Conservation (phyloP, 2,329 filamentous ascomycete genomes). For the Xylaria arbuscula region DNA sequence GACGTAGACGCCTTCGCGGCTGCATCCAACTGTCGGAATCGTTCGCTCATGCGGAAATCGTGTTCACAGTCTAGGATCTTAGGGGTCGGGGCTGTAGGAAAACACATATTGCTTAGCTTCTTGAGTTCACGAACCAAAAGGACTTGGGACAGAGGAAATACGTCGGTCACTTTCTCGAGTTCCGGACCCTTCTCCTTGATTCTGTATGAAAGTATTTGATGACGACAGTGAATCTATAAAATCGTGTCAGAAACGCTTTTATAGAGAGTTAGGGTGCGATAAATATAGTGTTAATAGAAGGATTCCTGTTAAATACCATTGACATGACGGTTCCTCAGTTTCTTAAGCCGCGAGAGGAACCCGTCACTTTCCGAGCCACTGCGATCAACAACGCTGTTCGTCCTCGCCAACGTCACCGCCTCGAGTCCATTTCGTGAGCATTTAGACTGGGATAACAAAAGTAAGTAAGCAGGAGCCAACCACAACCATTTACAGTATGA, state of each 20-base stretch:
- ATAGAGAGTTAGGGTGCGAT: not conserved
- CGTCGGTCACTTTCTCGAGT: constrained; percentile 8
- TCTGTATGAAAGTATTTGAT: not conserved
- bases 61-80: constrained; percentile 44
- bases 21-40: constrained; percentile 39
- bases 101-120: constrained; percentile 15
- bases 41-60: constrained; percentile 47
- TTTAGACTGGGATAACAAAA: constrained; percentile 47
- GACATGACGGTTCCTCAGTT: constrained; percentile 37
- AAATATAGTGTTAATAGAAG: too few relatives aligned
- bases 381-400: constrained; percentile 56
- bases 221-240: constrained; percentile 1
- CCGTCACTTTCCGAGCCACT: constrained; percentile 46
- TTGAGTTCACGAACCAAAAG: not conserved
- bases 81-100: constrained; percentile 29
- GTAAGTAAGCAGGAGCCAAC: constrained; percentile 15
- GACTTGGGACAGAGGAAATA: not conserved
- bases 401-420: constrained; percentile 58
- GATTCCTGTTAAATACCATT: constrained; percentile 27
- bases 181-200: not conserved
- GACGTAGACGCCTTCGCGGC: not conserved
- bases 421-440: constrained; percentile 55
- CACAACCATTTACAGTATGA: not conserved
- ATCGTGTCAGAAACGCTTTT: constrained; percentile 4
- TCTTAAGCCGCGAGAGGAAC: constrained; percentile 50